These are phyloP conservation scores for Pleurotus tuoliensis DNA, from an alignment of 768 basidiomycete species.

Conservation along the genomic window DNA sequence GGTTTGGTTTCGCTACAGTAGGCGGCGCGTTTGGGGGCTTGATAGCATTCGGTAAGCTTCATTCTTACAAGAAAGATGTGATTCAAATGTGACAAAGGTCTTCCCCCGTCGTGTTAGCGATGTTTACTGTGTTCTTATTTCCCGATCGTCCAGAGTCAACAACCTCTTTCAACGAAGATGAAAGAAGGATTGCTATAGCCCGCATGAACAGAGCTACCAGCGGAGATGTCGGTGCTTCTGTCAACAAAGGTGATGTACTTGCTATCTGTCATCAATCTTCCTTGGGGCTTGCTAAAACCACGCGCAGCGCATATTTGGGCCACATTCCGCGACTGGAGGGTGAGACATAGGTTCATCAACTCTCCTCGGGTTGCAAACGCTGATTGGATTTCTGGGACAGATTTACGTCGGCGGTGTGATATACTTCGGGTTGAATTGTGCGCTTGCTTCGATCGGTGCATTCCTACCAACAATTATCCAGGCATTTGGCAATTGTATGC, in stretches of 20 bases:
- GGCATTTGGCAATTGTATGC: conserved; percentile 68
- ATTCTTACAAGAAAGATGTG: neutral
- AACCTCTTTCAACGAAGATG: conserved; percentile 45
- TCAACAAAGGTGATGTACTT: conserved; percentile 50
- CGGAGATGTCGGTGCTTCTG: conserved; percentile 59
- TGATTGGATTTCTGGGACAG: conserved; percentile 22
- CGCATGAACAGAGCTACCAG: conserved; percentile 65
- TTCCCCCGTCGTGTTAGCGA: conserved; percentile 66
- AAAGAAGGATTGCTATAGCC: conserved; percentile 59
- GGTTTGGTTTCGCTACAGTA: conserved; percentile 83
- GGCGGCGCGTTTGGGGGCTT: conserved; percentile 83
- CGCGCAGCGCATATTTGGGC: conserved; percentile 55
- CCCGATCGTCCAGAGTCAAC: conserved; percentile 75
- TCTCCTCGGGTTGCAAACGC: too few species aligned
- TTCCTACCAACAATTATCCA: conserved; percentile 81
- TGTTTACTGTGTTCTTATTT: conserved; percentile 49
- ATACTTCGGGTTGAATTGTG: conserved; percentile 75
- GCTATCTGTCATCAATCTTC: neutral
- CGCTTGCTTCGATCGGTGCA: conserved; percentile 72
- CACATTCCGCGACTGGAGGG: conserved; percentile 73
- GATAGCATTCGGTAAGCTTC: conserved; percentile 61
- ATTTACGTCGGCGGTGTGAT: conserved; percentile 66
- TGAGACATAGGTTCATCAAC: conserved; percentile 20
- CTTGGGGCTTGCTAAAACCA: neutral
- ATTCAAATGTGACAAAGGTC: conserved; percentile 33